Evolutionary conservation across 441 rosid species (phyloP).

Genomic region (Sinapis alba): DNA sequence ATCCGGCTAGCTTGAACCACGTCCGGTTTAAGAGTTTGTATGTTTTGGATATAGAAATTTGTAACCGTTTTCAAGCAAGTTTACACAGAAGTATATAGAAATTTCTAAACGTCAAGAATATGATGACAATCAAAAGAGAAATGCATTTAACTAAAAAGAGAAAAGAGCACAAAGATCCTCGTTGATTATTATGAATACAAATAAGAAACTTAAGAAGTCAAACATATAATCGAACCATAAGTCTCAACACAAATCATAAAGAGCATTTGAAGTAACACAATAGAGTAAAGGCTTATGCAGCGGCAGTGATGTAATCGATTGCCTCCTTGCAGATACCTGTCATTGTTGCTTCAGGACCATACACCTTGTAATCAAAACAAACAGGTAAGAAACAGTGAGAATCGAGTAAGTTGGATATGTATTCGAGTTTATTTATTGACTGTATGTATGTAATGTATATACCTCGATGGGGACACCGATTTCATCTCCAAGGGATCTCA

Average conservation of each 20-base stretch:
- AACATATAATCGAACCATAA: conserved; percentile 8
- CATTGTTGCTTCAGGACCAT: conserved; percentile 95
- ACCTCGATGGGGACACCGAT: conserved; percentile 47
- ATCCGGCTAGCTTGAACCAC: neutral
- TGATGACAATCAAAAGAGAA: conserved; percentile 1
- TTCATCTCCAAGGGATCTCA: conserved; percentile 45
- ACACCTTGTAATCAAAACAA: conserved; percentile 53
- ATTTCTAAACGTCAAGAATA: neutral
- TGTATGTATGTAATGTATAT: neutral
- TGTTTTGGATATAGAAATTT: neutral
- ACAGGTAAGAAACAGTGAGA: neutral
- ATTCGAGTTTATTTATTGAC: neutral
- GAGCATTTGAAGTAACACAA: neutral
- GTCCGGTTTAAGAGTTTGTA: neutral
- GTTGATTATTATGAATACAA: conserved; percentile 9
- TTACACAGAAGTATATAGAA: neutral
- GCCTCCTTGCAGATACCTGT: conserved; percentile 97
- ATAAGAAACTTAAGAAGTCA: conserved; percentile 12
- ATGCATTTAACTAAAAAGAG: neutral
- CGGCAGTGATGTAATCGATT: conserved; percentile 70
- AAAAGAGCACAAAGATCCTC: neutral
- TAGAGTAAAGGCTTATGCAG: conserved; percentile 54
- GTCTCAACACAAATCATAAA: neutral
- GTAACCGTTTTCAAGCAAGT: neutral
- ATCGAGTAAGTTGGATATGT: neutral